Percentiles rank a stretch among this genome's conserved stretches.
Conservation (phyloP, 1,284 basidiomycete genomes). For the Wolfiporia cocos region DNA sequence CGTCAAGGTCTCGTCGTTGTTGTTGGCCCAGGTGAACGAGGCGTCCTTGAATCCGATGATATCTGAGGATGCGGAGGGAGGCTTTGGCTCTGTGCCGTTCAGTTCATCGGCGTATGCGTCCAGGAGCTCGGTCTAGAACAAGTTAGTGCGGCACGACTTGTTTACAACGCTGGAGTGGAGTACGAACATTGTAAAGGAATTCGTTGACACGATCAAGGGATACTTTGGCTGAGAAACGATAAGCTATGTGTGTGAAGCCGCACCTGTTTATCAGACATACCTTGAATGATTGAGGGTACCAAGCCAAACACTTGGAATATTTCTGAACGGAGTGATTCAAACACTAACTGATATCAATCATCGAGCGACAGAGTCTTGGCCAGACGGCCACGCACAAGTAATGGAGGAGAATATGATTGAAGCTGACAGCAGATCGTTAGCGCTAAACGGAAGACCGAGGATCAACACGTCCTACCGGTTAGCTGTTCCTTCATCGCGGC, state of each 20-base stretch:
- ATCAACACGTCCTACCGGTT: slow-evolving; percentile 16
- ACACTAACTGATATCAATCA: too few species aligned
- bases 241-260: too few species aligned
- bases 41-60: too few species aligned
- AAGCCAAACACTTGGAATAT: slow-evolving; percentile 27
- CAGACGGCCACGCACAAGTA: slow-evolving; percentile 25
- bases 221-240: slow-evolving; percentile 40
- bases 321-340: slow-evolving; percentile 30
- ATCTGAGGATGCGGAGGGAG: too few species aligned
- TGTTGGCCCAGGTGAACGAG: too few species aligned
- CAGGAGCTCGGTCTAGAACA: slow-evolving; percentile 46
- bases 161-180: too few species aligned
- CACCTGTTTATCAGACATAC: too few species aligned
- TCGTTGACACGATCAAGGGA: slow-evolving; percentile 42
- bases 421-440: slow-evolving; percentile 25
- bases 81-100: too few species aligned
- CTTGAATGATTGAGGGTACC: slow-evolving; percentile 26
- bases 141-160: too few species aligned
- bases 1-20: too few species aligned
- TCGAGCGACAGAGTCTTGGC: too few species aligned
- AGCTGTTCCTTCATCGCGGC: slow-evolving; percentile 27
- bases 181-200: slow-evolving; percentile 37
- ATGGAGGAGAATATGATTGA: slow-evolving; percentile 36
- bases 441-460: too few species aligned
- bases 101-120: slow-evolving; percentile 36